Evolutionary conservation across 805 yeast genomes (phyloP), one percentile per base, ranked within the genome.

Genomic region (Teunomyces atbi): DNA sequence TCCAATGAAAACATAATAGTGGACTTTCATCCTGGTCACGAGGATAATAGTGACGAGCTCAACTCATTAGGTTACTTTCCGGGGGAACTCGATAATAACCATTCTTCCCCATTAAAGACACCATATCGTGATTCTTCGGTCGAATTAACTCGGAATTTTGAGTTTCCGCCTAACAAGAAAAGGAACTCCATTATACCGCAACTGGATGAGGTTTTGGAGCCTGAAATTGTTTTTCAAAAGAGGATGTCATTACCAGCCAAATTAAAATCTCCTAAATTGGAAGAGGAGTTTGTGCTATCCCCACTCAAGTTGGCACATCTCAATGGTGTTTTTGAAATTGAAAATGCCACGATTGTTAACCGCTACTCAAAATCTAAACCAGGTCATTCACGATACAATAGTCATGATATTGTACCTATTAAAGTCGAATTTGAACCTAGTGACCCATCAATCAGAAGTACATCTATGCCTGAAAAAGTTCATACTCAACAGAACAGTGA

Each of bases 341-440:
- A 52, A 52, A 12, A 44, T 48, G 16, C 55, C 4, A 19, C 23
- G 13, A 42, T 35, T 13, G 47, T 50, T 13, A 58, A 63, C 41
- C 52, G 71, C 21, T 63, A 64, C 46, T 60, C 71, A 13, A 55
- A 52, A 34, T 46, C 64, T 18, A 68, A 60, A 45, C 65, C 69
- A 5, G 57, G 51, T 41, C 77, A 73, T 48, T 61, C 66, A 5
- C 54, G 77, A 12, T 72, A 66, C 53, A 72, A 68, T 51, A 68
- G 74, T 46, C 74, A 71, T 54, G 76, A 71, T 45, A 59, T 71
- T 26, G 53, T 73, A 15, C 76, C 76, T 1, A 69, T 73, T 12
- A 63, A 62, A 48, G 77, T 73, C 12, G 77, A 73, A 52, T 73
- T 73, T 53, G 76, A 72, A 51, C 58, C 52, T 20, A 35, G 21